These are phyloP conservation scores for Mallotus nudiflorus DNA, from an alignment of 345 rosid genomes.

Conservation along the genomic window DNA sequence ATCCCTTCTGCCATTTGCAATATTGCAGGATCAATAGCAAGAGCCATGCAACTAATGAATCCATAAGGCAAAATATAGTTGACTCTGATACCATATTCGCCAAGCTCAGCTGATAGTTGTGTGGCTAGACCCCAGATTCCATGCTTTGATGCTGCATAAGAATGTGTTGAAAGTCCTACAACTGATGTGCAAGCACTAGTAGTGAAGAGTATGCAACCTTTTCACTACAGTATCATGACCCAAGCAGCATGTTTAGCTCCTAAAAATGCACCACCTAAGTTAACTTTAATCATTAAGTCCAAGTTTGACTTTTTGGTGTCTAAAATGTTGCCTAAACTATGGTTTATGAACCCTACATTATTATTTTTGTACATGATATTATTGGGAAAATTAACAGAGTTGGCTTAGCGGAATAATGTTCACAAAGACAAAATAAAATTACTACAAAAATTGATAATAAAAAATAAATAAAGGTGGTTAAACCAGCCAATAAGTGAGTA, in stretches of 20 bases:
- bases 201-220: conserved; percentile 42
- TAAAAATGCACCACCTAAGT: conserved; percentile 33
- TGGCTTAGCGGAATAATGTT: too few species aligned
- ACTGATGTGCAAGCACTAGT: conserved; percentile 36
- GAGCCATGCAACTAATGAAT: conserved; percentile 1
- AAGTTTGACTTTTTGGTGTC: conserved; percentile 33
- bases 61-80: conserved; percentile 44
- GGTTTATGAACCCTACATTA: conserved; percentile 39
- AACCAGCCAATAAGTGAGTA: too few species aligned
- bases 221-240: conserved; percentile 34
- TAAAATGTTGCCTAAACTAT: conserved; percentile 13
- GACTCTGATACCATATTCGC: conserved; percentile 39
- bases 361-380: too few species aligned
- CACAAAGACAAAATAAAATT: too few species aligned
- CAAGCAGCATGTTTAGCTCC: conserved; percentile 48
- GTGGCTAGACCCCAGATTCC: conserved; percentile 36
- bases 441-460: too few species aligned
- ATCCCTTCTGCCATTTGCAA: neutral
- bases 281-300: conserved; percentile 33
- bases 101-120: conserved; percentile 42
- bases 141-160: conserved; percentile 30
- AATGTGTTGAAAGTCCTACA: conserved; percentile 24
- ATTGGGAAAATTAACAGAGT: too few species aligned
- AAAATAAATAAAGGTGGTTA: too few species aligned
- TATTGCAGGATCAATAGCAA: neutral